Evolutionary conservation across 768 basidiomycete species (phyloP).

Genomic region (Amanita thiersii): DNA sequence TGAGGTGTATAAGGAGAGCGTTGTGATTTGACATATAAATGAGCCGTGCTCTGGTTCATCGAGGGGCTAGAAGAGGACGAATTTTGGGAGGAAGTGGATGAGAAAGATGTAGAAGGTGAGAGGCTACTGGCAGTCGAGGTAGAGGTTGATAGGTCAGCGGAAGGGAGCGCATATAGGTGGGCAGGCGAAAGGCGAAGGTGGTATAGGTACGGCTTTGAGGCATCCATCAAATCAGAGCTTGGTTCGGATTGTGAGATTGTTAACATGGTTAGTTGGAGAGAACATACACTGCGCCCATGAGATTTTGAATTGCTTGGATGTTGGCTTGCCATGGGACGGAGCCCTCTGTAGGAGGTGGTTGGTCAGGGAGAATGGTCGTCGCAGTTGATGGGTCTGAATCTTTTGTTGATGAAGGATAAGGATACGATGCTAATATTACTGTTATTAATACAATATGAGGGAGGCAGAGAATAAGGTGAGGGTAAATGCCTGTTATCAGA

Average conservation of each 20-base stretch:
- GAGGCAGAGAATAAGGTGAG: constrained; percentile 59
- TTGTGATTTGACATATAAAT: constrained; percentile 6
- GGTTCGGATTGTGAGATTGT: neutral
- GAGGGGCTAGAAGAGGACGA: neutral
- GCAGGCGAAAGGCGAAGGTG: constrained; percentile 42
- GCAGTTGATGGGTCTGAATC: constrained; percentile 10
- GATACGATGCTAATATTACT: constrained; percentile 61
- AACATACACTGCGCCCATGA: constrained; percentile 77
- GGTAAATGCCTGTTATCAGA: constrained; percentile 56
- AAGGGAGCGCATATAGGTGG: constrained; percentile 24
- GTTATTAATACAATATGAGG: constrained; percentile 58
- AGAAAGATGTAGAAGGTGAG: constrained; percentile 10
- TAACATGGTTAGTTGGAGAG: neutral
- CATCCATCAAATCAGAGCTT: constrained; percentile 60
- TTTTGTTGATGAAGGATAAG: constrained; percentile 25
- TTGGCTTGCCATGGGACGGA: constrained; percentile 81
- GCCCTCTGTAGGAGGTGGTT: constrained; percentile 43
- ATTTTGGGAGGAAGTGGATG: constrained; percentile 3
- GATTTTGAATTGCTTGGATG: constrained; percentile 83
- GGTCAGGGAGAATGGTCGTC: constrained; percentile 21
- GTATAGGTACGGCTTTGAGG: constrained; percentile 39
- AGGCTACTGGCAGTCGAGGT: constrained; percentile 12
- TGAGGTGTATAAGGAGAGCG: constrained; percentile 44
- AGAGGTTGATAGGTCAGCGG: constrained; percentile 14
- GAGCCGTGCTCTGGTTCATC: neutral